Evolutionary conservation across 441 rosid genomes (phyloP), one percentile per base, ranked within the genome.

Genomic region (Arabidopsis lyrata): DNA sequence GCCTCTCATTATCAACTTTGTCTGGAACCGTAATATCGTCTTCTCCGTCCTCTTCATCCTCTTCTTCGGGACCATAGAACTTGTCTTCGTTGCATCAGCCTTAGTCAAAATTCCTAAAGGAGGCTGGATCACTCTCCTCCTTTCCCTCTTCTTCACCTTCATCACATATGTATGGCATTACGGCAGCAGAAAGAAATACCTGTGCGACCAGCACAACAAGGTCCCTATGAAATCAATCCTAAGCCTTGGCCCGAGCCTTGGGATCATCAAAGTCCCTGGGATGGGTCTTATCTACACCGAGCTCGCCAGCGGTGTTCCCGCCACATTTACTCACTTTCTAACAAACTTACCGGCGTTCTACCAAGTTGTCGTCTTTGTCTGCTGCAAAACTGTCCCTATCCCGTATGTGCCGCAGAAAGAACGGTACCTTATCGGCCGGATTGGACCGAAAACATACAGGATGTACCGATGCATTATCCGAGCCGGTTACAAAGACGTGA

Each of bases 371-470:
- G 94, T 94, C 52, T 94, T 92, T 55, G 84, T 92, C 65, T 94
- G 97, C 76, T 77, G 80, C 70, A 94, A 92, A 84, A 83, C 95
- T 12, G 90, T 94, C 53, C 97, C 89, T 47, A 83, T 92, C 32
- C 99, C 99, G 2, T 83, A 81, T 38, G 97, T 94, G 24, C 94
- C 94, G 1, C 82, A 82, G 70, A 84, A 87, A 69, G 99, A 94
- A 53, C 82, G 95, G 54, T 92, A 87, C 81, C 97, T 94, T 53
- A 80, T 95, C 3, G 94, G 99, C 32, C 87, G 97, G 29, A 78
- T 92, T 3, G 97, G 99, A 47, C 96, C 99, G n/a, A 95, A 92
- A 85, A 84, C 99, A 1, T 89, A 87, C 83, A 72, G 86, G 38
- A 81, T 95, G 77, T 92, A 92, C 77, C 89, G 99, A 63, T 92